Percentiles rank a stretch among this genome's conserved stretches.
Conservation (phyloP, 2,329 filamentous ascomycete species). For the Neofusicoccum parvum region DNA sequence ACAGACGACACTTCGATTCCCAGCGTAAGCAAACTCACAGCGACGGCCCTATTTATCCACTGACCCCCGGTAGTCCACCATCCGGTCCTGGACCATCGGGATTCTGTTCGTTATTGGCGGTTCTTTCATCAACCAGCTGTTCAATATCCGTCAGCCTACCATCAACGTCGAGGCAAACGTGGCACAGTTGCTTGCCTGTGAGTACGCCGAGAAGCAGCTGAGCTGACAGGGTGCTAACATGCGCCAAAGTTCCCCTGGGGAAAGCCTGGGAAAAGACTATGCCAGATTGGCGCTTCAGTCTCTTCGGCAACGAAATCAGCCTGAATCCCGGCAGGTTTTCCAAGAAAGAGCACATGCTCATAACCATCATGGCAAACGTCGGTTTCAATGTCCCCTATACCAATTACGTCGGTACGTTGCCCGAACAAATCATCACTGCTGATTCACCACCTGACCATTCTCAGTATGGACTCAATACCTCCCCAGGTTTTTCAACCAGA, state of each 20-base stretch:
- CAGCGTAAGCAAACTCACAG: constrained; percentile 10
- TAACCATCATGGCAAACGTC: constrained; percentile 64
- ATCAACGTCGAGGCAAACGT: constrained; percentile 64
- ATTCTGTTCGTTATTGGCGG: constrained; percentile 48
- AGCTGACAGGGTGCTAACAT: constrained; percentile 43
- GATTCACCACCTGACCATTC: not conserved
- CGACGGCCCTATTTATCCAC: not conserved
- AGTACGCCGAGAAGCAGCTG: not conserved
- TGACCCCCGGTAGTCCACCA: constrained; percentile 29
- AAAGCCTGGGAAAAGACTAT: constrained; percentile 20
- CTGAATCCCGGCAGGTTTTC: constrained; percentile 24
- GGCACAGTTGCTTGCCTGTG: constrained; percentile 65
- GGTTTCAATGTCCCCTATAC: constrained; percentile 53
- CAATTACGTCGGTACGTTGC: constrained; percentile 42
- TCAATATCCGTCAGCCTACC: constrained; percentile 63
- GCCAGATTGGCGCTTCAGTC: constrained; percentile 15
- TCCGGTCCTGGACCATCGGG: constrained; percentile 50
- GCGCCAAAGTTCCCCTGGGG: constrained; percentile 58
- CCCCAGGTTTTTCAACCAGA: constrained; percentile 55
- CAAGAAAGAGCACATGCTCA: constrained; percentile 46
- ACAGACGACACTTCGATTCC: constrained; percentile 29
- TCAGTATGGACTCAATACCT: constrained; percentile 53
- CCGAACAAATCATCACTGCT: not conserved
- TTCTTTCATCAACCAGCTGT: constrained; percentile 60
- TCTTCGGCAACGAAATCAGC: constrained; percentile 20